Evolutionary conservation across 345 rosid genomes (phyloP).

Genomic region (Triadica sebifera): DNA sequence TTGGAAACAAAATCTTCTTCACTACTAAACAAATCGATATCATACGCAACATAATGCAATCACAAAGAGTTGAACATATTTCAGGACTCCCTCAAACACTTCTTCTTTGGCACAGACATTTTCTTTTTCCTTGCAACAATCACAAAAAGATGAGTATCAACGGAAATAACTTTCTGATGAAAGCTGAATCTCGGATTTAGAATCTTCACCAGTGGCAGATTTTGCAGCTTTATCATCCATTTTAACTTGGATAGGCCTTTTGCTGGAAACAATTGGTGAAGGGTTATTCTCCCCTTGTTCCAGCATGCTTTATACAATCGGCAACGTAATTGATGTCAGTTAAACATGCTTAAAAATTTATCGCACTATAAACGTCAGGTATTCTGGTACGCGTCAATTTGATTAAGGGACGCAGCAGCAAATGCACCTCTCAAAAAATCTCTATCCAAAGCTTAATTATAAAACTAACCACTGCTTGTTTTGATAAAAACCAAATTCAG

Average conservation of each 20-base stretch:
- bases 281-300: constrained; percentile 14
- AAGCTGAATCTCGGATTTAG: background rate
- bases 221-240: constrained; percentile 26
- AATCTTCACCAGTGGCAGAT: constrained; percentile 26
- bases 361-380: background rate
- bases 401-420: background rate
- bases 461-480: no score
- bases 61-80: constrained; percentile 7
- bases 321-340: background rate
- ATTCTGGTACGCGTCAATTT: background rate
- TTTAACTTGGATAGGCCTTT: constrained; percentile 25
- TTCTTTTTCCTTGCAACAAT: constrained; percentile 31
- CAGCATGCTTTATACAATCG: constrained; percentile 22
- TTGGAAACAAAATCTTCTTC: no score
- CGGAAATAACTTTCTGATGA: background rate
- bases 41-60: no score
- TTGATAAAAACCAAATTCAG: background rate
- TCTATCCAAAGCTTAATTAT: no score
- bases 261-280: constrained; percentile 19
- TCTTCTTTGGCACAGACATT: constrained; percentile 22
- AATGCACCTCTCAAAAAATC: background rate
- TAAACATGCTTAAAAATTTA: background rate
- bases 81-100: constrained; percentile 20
- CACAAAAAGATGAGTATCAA: background rate
- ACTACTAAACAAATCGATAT: no score